Base-by-base conservation (phyloP, 1,284 basidiomycete species). In the Cronartium quercuum region DNA sequence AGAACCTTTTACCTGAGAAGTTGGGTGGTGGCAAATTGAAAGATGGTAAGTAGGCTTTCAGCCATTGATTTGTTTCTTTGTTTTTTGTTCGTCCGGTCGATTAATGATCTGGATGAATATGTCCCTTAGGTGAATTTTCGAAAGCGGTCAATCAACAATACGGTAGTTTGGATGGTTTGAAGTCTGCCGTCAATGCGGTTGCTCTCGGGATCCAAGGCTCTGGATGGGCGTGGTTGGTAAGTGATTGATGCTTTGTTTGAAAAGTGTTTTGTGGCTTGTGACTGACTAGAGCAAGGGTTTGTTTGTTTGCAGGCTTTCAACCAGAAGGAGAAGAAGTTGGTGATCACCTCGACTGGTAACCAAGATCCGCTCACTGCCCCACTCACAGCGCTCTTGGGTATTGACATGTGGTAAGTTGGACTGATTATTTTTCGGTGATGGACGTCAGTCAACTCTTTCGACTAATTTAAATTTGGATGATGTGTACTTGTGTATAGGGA, bases 131-230 rank as follows among this genome's bases (percentile, higher is more conserved):
- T 34, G 84, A 88, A 13, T 86, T 98, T 77, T 91, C 91, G 84
- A 83, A 87, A 68, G 90, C 91, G 64, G 88, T 98, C 82, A 85
- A 90, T 78, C 85, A 87, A 75, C 89, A 90, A 79, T 98, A 94
- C 83, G 94, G 93, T 69, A 88, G 88, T 13, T 83, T 97, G 77
- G 90, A 94, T 0, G 84, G 83, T 77, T 84, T 90, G 83, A 88
- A 87, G 82, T 89, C 90, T 77, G 86, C 87, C 78, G 87, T 98
- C 82, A 97, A 94, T 84, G 83, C 92, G 37, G 87, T 87, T 78
- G 94, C 95, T n/a, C 91, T 91, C 61, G 92, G 86, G 70, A 90
- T 99, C 78, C 95, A 99, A 84, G 96, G 95, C 62, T 94, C 91
- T 77, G 96, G 95, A 24, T 98, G 95, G 96, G 94, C 93, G 66